Base-by-base conservation (phyloP, 257 asterid genomes). In the Ehretia macrophylla region DNA sequence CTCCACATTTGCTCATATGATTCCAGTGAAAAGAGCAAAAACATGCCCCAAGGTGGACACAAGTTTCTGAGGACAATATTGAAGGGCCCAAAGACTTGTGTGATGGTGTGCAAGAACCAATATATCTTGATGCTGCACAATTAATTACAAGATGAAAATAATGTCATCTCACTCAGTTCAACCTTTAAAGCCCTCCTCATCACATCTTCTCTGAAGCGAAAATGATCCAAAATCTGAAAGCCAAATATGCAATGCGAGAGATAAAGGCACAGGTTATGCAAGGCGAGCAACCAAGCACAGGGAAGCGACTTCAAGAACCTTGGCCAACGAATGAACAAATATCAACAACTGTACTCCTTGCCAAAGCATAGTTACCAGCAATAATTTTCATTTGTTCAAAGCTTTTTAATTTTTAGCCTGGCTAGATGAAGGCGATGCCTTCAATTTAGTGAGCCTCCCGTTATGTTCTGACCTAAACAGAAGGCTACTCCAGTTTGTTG, bases 381-480 rank as follows among this genome's bases (percentile, higher is more conserved):
- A 17, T 17, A 49, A 45, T 8, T 49, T 47, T 49, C 12, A 49
- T 12, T 42, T 42, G 12, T 9, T 49, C 9, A 11, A 14, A 47
- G 27, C 10, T 49, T 49, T 49, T 17, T 21, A 0, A 21, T 49
- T 72, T 67, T 65, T 76, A 20, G 80, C 63, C 68, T 68, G 71
- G 22, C 62, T 58, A 42, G 94, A 83, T 14, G 95, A 80, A 56
- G 88, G 75, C 5, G 94, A 78, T 3, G 70, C 73, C 71, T 62
- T 63, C 49, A 62, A 74, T 35, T 71, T 79, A 9, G 72, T 60
- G 17, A 58, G 51, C 32, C 65, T 65, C 56, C 77, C 81, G 10
- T 79, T 83, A 1, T 79, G 74, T 27, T 84, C 97, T 14, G 95
- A 61, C 8, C 95, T 93, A 47, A 92, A 86, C 45, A 88, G 83